These are phyloP conservation scores for Saccharomyces jurei DNA, from an alignment of 805 yeast species.

Conservation along the genomic window DNA sequence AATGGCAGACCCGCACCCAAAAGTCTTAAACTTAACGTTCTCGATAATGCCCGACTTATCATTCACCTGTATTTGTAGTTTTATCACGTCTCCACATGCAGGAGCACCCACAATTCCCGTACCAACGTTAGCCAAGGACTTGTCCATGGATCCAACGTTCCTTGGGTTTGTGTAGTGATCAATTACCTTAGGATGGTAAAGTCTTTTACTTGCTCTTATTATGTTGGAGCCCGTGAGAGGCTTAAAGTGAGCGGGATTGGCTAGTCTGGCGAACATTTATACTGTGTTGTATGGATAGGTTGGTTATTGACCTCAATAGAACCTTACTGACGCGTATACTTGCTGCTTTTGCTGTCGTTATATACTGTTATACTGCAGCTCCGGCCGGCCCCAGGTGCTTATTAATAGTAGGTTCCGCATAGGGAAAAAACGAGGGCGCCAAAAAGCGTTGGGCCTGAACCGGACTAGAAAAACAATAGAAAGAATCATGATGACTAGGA, in stretches of 20 bases:
- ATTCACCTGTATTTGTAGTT: constrained; percentile 87
- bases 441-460: background rate
- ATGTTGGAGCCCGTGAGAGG: constrained; percentile 9
- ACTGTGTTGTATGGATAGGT: background rate
- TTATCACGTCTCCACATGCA: constrained; percentile 99
- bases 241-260: background rate
- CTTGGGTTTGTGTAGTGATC: constrained; percentile 96
- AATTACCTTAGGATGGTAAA: constrained; percentile 84
- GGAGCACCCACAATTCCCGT: constrained; percentile 99
- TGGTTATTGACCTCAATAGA: background rate
- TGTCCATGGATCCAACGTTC: constrained; percentile 89
- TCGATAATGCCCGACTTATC: constrained; percentile 85
- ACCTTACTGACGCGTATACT: background rate
- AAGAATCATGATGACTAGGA: background rate
- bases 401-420: background rate
- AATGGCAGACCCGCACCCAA: constrained; percentile 98
- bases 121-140: constrained; percentile 69
- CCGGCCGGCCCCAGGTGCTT: background rate
- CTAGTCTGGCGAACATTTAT: constrained; percentile 1
- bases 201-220: constrained; percentile 23
- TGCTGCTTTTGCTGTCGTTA: background rate
- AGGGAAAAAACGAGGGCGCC: background rate
- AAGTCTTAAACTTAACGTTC: constrained; percentile 95
- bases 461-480: background rate
- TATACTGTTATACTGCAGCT: background rate